Conservation (phyloP, 192 early-diverging fungal genomes). For the Backusella tuberculispora region DNA sequence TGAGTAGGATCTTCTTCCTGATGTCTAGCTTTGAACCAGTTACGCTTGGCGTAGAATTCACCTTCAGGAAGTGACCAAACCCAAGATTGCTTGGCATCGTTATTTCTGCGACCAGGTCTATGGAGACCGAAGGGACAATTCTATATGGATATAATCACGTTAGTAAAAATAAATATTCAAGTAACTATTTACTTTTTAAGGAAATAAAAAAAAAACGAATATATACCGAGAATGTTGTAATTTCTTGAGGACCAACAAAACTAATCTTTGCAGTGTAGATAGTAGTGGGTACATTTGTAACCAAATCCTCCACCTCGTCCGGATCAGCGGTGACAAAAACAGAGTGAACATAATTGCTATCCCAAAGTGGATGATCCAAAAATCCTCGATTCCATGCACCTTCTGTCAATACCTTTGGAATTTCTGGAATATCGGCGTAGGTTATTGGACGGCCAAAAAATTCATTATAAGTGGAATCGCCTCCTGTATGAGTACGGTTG, state of each 20-base stretch:
- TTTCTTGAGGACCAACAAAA: constrained; percentile 41
- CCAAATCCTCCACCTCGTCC: constrained; percentile 27
- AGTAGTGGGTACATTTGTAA: constrained; percentile 24
- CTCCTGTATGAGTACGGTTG: constrained; percentile 29
- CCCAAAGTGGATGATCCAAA: constrained; percentile 38
- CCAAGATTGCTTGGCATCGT: constrained; percentile 57
- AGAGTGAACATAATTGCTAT: constrained; percentile 51
- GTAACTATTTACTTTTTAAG: neutral
- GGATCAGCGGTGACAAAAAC: constrained; percentile 44
- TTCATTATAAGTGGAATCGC: constrained; percentile 41
- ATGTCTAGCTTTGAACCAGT: constrained; percentile 51
- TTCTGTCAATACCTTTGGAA: constrained; percentile 41
- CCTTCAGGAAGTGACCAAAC: constrained; percentile 38
- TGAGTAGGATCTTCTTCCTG: constrained; percentile 56
- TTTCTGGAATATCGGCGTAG: constrained; percentile 46
- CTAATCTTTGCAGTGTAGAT: constrained; percentile 38
- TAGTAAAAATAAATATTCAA: neutral
- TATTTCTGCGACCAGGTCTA: constrained; percentile 50
- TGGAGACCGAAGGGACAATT: constrained; percentile 51
- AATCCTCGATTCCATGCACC: constrained; percentile 46
- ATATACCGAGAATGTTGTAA: constrained; percentile 42
- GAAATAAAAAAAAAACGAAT: neutral
- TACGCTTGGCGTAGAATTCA: constrained; percentile 38
- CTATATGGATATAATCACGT: constrained; percentile 22
- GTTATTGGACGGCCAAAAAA: constrained; percentile 43